Conservation (phyloP, 306 rosid species). For the Casuarina equisetifolia region DNA sequence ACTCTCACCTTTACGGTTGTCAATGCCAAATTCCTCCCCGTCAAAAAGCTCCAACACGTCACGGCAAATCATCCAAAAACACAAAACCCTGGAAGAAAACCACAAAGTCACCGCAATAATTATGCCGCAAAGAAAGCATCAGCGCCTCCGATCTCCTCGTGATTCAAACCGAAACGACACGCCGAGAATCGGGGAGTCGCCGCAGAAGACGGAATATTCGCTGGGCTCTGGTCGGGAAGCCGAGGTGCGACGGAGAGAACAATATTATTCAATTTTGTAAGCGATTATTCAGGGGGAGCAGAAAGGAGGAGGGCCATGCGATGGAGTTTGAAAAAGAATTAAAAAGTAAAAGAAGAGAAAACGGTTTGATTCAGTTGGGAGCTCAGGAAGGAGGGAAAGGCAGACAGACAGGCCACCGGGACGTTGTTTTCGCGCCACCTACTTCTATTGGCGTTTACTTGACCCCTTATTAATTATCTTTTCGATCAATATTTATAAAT, state of each 20-base stretch:
- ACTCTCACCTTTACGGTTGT: constrained; percentile 28
- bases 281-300: not conserved
- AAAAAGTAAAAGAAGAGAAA: constrained; percentile 12
- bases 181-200: not conserved
- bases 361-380: constrained; percentile 53
- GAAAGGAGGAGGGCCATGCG: constrained; percentile 1
- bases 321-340: constrained; percentile 21
- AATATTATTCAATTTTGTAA: not conserved
- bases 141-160: not conserved
- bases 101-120: not conserved
- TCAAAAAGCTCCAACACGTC: constrained; percentile 16
- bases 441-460: constrained; percentile 22
- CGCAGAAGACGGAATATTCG: not conserved
- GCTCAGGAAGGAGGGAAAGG: constrained; percentile 22
- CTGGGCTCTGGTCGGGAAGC: constrained; percentile 29
- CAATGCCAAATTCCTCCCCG: not conserved
- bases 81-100: constrained; percentile 11
- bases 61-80: constrained; percentile 22
- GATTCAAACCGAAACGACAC: constrained; percentile 20
- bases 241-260: constrained; percentile 29
- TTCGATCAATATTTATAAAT: too few relatives aligned
- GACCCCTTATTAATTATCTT: not conserved
- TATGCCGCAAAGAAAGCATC: not conserved
- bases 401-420: constrained; percentile 24
- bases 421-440: constrained; percentile 77